A percentile compares a stretch with the other conserved stretches of the same genome.
Evolutionary conservation across 257 asterid genomes (phyloP).

Genomic region (Scutellaria minor): DNA sequence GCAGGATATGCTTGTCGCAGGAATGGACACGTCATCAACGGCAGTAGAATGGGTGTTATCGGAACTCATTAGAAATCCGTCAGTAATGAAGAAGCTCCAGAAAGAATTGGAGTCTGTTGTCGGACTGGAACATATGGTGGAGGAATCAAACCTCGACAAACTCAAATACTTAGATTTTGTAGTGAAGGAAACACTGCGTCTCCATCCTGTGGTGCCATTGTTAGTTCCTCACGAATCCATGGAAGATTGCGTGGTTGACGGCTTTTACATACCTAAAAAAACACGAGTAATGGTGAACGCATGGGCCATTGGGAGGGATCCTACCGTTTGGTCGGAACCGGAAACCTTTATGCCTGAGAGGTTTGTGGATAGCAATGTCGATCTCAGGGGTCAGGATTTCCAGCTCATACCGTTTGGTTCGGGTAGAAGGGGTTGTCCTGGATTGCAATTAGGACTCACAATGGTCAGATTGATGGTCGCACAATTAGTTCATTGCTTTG

Average conservation of each 20-base stretch:
- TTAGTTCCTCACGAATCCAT: constrained; percentile 41
- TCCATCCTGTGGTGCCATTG: constrained; percentile 43
- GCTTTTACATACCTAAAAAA: constrained; percentile 39
- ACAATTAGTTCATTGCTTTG: constrained; percentile 46
- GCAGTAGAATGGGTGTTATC: constrained; percentile 41
- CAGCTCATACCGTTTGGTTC: constrained; percentile 43
- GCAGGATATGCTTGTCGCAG: constrained; percentile 44
- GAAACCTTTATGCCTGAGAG: constrained; percentile 41
- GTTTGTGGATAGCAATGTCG: constrained; percentile 28
- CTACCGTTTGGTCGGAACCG: constrained; percentile 36
- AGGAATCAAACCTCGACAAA: constrained; percentile 37
- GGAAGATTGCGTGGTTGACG: constrained; percentile 42
- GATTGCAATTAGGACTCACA: constrained; percentile 36
- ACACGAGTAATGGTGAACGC: constrained; percentile 37
- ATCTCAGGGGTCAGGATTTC: constrained; percentile 36
- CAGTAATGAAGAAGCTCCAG: constrained; percentile 35
- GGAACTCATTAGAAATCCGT: constrained; percentile 41
- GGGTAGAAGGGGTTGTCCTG: constrained; percentile 48
- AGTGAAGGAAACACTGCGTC: constrained; percentile 42
- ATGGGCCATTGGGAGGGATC: constrained; percentile 49
- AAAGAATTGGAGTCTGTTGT: constrained; percentile 35
- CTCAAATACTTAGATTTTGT: constrained; percentile 39
- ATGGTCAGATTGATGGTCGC: constrained; percentile 37
- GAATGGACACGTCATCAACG: constrained; percentile 41
- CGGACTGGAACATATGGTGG: constrained; percentile 32